Evolutionary conservation across 345 rosid genomes (phyloP), one percentile per base, ranked within the genome.

Genomic region (Corchorus capsularis): DNA sequence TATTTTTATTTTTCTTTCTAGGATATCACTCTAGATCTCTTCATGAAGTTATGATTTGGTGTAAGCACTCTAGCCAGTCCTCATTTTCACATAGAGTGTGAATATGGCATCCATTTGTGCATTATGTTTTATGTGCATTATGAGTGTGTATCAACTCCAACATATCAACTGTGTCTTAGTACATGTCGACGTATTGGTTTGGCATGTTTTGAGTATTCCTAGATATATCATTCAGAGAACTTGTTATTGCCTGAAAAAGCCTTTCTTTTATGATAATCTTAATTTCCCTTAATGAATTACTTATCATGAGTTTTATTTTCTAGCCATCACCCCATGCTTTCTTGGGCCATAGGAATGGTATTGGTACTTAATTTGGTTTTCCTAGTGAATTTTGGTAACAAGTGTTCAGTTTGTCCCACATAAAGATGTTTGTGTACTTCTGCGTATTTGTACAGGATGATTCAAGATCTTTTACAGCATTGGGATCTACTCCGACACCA

Each of bases 401-500:
- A 10, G 7, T 53, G 19, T 45, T 14, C 2, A 64, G 9, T 53
- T 20, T 65, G 4, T 37, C 34, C n/a, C 32, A 4, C 4, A 19
- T 39, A 6, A 41, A 19, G 37, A 59, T 15, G 73, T 71, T 72
- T 43, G 63, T 77, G 2, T 5, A 32, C 34, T 20, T 14, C 59
- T 15, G 27, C 27, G 27, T 5, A 11, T 63, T 65, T 79, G 34
- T 73, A 73, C 87, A 96, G 98, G 95, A 91, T 79, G 98, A 92
- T 20, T 45, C 75, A 32, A 81, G 75, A 79, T 81, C 87, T 72
- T 84, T 81, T 50, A 11, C 88, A 3, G 17, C 80, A 64, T 74
- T 82, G 74, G 93, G 80, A 57, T 80, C 96, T 57, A 81, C 86
- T 17, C 92, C 97, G 34, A n/a, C 90, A 68, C 85, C 91, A 78